Evolutionary conservation across 805 yeast species (phyloP), one percentile per base, ranked within the genome.

Genomic region (Dipodascus albidus): DNA sequence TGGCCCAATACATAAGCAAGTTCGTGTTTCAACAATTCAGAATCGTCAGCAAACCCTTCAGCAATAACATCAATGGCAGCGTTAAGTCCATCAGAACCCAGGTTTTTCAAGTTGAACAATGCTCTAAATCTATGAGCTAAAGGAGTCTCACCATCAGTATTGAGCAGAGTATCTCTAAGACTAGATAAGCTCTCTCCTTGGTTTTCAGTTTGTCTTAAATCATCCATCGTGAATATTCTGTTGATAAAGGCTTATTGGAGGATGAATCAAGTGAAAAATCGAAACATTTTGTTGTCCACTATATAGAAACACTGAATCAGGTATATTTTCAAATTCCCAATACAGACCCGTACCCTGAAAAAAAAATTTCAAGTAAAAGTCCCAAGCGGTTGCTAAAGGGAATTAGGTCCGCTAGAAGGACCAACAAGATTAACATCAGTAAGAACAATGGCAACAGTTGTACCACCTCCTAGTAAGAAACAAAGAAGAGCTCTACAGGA

Each of bases 1-100:
- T 93, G 99, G 49, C 99, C 99, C 55, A 93, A 73, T 11, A 91
- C 97, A 64, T 93, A 93, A 4, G 99, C 98, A 53, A 93, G 95
- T 71, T 93, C 99, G 66, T 93, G 99, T 72, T 95, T 95, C 66
- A 93, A 76, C 52, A 93, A 77, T 70, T 95, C 99, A 20, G 95
- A 83, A 52, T 80, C 78, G 65, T 87, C 95, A 42, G 69, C 68
- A 65, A 93, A 93, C 6, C 91, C 83, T 62, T 80, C 90, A 48
- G 89, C 86, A 59, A 93, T 91, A 71, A 87, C 87, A 52, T 85
- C 79, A 53, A 91, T 79, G 51, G 95, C 95, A 31, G 76, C 74
- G 19, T 72, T 68, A 47, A 70, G 67, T 44, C 83, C 81, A 55
- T 88, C 95, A 50, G 83, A 80, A 41, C 96, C 99, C 52, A 87